Percentiles rank a stretch among this genome's conserved stretches.
Conservation (phyloP, 495 filamentous ascomycete species). For the Aspergillus coremiiformis region DNA sequence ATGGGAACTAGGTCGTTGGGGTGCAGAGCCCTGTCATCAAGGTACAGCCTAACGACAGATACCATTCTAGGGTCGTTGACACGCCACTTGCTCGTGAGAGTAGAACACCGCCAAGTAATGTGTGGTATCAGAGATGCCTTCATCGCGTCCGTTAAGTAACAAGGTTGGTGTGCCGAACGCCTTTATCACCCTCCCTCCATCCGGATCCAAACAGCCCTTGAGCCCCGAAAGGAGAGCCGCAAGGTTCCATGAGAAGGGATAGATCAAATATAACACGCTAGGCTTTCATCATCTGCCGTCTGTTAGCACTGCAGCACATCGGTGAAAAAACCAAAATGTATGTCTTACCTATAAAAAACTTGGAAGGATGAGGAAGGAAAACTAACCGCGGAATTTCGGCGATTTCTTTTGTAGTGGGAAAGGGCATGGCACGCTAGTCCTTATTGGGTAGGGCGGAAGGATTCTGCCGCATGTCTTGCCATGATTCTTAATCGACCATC, state of each 20-base stretch:
- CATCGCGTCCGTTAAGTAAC: slow-evolving; percentile 93
- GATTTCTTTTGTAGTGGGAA: slow-evolving; percentile 16
- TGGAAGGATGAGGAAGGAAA: slow-evolving; percentile 87
- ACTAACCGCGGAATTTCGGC: slow-evolving; percentile 30
- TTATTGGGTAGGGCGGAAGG: slow-evolving; percentile 19
- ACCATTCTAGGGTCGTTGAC: slow-evolving; percentile 13
- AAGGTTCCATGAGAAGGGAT: slow-evolving; percentile 56
- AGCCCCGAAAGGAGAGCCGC: slow-evolving; percentile 88
- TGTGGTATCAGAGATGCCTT: slow-evolving; percentile 87
- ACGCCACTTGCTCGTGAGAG: not conserved
- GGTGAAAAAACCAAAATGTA: slow-evolving; percentile 3
- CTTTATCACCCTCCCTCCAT: slow-evolving; percentile 77
- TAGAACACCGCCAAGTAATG: slow-evolving; percentile 39
- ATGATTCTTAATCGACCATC: not conserved
- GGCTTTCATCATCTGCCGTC: slow-evolving; percentile 94
- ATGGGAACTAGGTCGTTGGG: not conserved
- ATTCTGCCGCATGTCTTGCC: slow-evolving; percentile 16
- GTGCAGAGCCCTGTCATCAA: slow-evolving; percentile 13
- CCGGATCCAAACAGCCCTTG: slow-evolving; percentile 73
- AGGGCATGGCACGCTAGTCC: slow-evolving; percentile 23
- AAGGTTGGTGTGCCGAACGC: slow-evolving; percentile 99
- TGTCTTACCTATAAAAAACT: slow-evolving; percentile 87
- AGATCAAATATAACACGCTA: slow-evolving; percentile 87
- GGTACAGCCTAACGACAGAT: not conserved
- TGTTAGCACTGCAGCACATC: slow-evolving; percentile 35